phyloP scores from a whole-genome alignment of 2,329 filamentous ascomycete genomes.

The Acephala macrosclerotiorum region DNA sequence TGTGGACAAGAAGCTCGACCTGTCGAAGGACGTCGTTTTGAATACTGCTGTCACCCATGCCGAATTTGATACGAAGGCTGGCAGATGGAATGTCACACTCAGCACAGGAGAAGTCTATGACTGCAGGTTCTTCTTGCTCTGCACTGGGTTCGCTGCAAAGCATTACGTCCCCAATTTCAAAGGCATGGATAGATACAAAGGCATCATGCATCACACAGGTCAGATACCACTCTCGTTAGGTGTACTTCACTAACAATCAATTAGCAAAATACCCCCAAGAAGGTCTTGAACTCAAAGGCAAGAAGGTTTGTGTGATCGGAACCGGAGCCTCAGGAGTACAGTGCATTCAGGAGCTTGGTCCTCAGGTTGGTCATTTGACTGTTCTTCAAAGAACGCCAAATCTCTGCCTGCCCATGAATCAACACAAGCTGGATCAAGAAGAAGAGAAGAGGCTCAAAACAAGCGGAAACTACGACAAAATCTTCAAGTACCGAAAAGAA shows the following conservation, averaged over 20 bases:
- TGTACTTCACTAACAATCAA: not conserved
- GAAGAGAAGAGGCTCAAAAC: slow-evolving; percentile 53
- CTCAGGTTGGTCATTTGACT: slow-evolving; percentile 48
- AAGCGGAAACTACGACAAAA: slow-evolving; percentile 46
- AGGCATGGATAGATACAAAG: slow-evolving; percentile 38
- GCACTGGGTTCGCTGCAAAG: slow-evolving; percentile 39
- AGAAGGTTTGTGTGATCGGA: slow-evolving; percentile 62
- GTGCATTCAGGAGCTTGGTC: slow-evolving; percentile 39
- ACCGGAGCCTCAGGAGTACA: slow-evolving; percentile 45
- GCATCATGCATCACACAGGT: slow-evolving; percentile 35
- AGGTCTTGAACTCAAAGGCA: slow-evolving; percentile 56
- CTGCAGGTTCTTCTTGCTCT: slow-evolving; percentile 36
- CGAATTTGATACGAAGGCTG: slow-evolving; percentile 46
- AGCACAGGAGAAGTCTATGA: slow-evolving; percentile 44
- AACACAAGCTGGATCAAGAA: slow-evolving; percentile 48
- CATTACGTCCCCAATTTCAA: slow-evolving; percentile 35
- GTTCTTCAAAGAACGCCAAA: slow-evolving; percentile 67
- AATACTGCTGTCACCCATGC: slow-evolving; percentile 50
- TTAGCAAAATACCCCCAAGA: slow-evolving; percentile 38
- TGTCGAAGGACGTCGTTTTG: slow-evolving; percentile 55
- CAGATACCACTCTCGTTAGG: not conserved
- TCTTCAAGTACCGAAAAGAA: slow-evolving; percentile 53
- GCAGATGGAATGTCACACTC: slow-evolving; percentile 50
- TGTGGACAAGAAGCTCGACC: slow-evolving; percentile 59
- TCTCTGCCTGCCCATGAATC: slow-evolving; percentile 64